Base-by-base conservation (phyloP, 208 protist species). In the Crithidia acanthocephali region DNA sequence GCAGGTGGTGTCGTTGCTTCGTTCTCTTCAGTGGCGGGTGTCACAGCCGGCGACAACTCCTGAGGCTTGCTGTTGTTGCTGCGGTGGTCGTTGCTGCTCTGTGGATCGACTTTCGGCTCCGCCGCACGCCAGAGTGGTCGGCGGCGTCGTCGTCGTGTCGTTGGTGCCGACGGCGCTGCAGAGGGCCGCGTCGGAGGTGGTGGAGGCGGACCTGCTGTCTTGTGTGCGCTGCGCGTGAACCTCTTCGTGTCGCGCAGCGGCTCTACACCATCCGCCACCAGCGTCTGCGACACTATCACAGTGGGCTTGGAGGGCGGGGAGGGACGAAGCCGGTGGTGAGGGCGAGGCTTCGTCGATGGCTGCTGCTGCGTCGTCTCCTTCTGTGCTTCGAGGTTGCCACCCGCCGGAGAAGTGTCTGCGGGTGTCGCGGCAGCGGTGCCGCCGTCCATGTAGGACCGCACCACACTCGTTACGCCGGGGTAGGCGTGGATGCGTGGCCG, bases 401-500 rank as follows among this genome's bases (percentile, higher is more conserved):
- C n/a, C n/a, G n/a, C n/a, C n/a, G n/a, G n/a, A n/a, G n/a, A n/a
- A n/a, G n/a, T n/a, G n/a, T n/a, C n/a, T 57, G 11, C 28, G 2
- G 51, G 11, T n/a, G 13, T 2, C 11, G 51, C 28, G 18, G 44
- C 18, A 16, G 32, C 13, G 16, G 28, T n/a, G 16, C 58, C 48
- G 58, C 32, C 47, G 37, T 59, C 61, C 69, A 72, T 64, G 65
- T 53, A 70, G 15, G 53, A 45, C 4, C 68, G 77, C 30, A 80
- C 75, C 7, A 62, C 65, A 30, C 79, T 67, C 35, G 60, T 51
- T 0, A 55, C 53, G 9, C 71, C 66, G 40, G 71, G 72, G 65
- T 87, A 82, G 50, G 22, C 28, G 52, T 63, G 69, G 37, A 88
- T 84, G 69, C 74, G 76, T 10, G 83, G 83, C 27, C 61, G 75